Evolutionary conservation across 2,329 filamentous ascomycete species (phyloP).

Genomic region (Elsinoe fawcettii): DNA sequence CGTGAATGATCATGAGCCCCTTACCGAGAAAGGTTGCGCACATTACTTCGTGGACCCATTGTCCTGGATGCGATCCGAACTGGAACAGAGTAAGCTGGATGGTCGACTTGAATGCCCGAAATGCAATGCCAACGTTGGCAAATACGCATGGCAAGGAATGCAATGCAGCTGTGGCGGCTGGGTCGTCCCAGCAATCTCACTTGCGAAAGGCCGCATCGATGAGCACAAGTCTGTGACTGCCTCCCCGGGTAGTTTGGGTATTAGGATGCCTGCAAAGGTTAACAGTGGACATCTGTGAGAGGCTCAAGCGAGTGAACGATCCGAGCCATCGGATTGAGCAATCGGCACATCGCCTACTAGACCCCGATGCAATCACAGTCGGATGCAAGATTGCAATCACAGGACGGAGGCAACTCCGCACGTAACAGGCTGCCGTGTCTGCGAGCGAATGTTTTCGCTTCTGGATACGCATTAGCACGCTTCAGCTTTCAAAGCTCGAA

Average conservation of each 20-base stretch:
- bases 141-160: constrained; percentile 95
- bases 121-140: constrained; percentile 76
- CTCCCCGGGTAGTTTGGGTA: constrained; percentile 24
- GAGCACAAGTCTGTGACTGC: constrained; percentile 37
- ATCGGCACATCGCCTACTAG: too few species aligned
- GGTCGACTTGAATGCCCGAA: constrained; percentile 81
- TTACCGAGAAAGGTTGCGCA: constrained; percentile 51
- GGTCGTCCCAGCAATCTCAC: constrained; percentile 83
- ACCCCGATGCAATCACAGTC: too few species aligned
- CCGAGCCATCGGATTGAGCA: too few species aligned
- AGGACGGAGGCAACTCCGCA: too few species aligned
- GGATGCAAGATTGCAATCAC: too few species aligned
- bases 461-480: too few species aligned
- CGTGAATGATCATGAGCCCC: constrained; percentile 52
- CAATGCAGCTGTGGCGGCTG: constrained; percentile 84
- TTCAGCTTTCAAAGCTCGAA: too few species aligned
- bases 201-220: constrained; percentile 76
- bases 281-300: constrained; percentile 20
- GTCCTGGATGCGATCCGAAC: constrained; percentile 83
- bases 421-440: too few species aligned
- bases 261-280: constrained; percentile 27
- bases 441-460: too few species aligned
- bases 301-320: not conserved
- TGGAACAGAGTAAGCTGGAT: constrained; percentile 76
- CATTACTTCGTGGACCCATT: constrained; percentile 89